A percentile compares a stretch with the other conserved stretches of the same genome.
Conservation (phyloP, 192 early-diverging fungal species). For the Coemansia sp. region DNA sequence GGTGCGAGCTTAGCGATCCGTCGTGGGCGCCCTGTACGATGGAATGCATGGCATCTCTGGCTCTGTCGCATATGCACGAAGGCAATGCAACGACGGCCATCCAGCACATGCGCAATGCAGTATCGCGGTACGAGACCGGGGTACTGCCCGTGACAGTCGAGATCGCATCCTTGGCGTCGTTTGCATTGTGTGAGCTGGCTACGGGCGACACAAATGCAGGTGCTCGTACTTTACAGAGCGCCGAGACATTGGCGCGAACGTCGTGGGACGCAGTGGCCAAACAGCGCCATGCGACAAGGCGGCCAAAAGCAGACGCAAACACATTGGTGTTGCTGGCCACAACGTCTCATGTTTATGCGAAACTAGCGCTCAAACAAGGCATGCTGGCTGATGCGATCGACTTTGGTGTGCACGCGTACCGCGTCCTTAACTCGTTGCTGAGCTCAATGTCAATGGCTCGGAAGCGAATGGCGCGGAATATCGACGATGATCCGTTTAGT, state of each 20-base stretch:
- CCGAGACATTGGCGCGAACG: background rate
- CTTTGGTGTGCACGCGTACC: constrained; percentile 45
- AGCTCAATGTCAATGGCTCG: constrained; percentile 23
- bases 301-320: constrained; percentile 14
- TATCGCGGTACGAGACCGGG: constrained; percentile 27
- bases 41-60: constrained; percentile 34
- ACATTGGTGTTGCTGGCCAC: constrained; percentile 29
- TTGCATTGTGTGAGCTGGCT: constrained; percentile 27
- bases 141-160: constrained; percentile 36
- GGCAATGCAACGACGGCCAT: constrained; percentile 17
- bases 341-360: constrained; percentile 32
- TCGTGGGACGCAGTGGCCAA: background rate
- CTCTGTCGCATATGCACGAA: constrained; percentile 13
- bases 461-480: background rate
- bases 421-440: constrained; percentile 35
- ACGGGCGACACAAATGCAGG: constrained; percentile 21
- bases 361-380: constrained; percentile 38
- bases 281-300: background rate
- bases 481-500: constrained; percentile 41
- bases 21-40: constrained; percentile 24
- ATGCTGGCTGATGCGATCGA: constrained; percentile 43
- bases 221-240: background rate
- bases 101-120: constrained; percentile 19
- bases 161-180: constrained; percentile 23
- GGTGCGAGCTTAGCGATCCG: constrained; percentile 23